These are phyloP conservation scores for Euryodendron excelsum DNA, from an alignment of 148 eudicot genomes.

Conservation along the genomic window DNA sequence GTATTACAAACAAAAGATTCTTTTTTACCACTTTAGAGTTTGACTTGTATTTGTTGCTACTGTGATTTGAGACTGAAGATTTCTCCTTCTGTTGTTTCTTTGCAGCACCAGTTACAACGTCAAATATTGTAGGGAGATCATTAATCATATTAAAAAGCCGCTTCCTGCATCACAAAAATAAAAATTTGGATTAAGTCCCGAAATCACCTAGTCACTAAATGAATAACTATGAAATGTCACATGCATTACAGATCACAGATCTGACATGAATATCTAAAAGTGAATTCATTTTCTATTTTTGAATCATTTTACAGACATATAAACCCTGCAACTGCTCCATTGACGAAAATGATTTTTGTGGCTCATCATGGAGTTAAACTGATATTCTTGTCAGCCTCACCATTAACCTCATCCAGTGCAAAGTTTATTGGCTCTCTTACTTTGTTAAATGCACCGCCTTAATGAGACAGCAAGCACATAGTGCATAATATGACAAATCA, in stretches of 20 bases:
- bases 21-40: constrained; percentile 53
- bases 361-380: not conserved
- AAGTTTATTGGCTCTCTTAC: no score
- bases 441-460: not conserved
- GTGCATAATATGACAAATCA: not conserved
- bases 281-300: not conserved
- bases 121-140: constrained; percentile 80
- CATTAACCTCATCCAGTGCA: not conserved
- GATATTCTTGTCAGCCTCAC: not conserved
- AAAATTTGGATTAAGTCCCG: constrained; percentile 8
- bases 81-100: constrained; percentile 75
- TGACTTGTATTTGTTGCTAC: constrained; percentile 76
- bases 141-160: constrained; percentile 83
- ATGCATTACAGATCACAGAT: not conserved
- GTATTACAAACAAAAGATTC: no score
- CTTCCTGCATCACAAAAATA: constrained; percentile 56
- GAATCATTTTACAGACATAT: not conserved
- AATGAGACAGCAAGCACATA: not conserved
- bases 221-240: not conserved
- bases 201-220: not conserved
- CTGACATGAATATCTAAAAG: not conserved
- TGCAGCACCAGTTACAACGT: constrained; percentile 73
- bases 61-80: constrained; percentile 55
- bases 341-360: not conserved
- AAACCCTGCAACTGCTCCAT: not conserved